phyloP scores from a whole-genome alignment of 257 asterid species.

The Phtheirospermum japonicum region DNA sequence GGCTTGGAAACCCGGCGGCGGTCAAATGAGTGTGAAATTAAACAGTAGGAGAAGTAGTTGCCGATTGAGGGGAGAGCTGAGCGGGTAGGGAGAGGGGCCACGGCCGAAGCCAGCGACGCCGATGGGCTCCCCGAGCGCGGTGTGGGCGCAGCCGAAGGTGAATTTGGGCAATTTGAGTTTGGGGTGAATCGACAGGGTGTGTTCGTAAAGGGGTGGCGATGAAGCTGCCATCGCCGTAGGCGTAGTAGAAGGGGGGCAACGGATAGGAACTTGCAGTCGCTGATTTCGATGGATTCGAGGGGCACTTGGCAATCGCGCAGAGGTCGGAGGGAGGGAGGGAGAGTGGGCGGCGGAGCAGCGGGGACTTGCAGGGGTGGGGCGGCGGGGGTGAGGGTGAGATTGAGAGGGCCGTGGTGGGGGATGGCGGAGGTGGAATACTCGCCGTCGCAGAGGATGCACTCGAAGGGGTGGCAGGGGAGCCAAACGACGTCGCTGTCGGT shows the following conservation, averaged over 20 bases:
- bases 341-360: conserved; percentile 75
- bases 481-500: conserved; percentile 96
- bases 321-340: conserved; percentile 67
- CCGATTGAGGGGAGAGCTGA: conserved; percentile 83
- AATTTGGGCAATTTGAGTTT: conserved; percentile 43
- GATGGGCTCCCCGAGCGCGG: conserved; percentile 82
- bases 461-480: conserved; percentile 92
- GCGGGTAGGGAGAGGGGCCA: conserved; percentile 69
- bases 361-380: conserved; percentile 51
- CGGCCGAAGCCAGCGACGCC: conserved; percentile 98
- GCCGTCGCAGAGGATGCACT: conserved; percentile 89
- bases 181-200: conserved; percentile 56
- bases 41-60: conserved; percentile 78
- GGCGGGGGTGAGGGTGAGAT: conserved; percentile 50
- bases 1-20: conserved; percentile 37
- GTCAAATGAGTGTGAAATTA: conserved; percentile 67
- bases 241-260: conserved; percentile 86
- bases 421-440: conserved; percentile 46
- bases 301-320: conserved; percentile 78
- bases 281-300: conserved; percentile 61
- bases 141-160: conserved; percentile 85
- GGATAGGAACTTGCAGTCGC: conserved; percentile 48
- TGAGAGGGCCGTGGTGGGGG: conserved; percentile 61
- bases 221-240: conserved; percentile 96
- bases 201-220: conserved; percentile 52